phyloP scores from a whole-genome alignment of 2,329 filamentous ascomycete species.

The Talaromyces sp. region DNA sequence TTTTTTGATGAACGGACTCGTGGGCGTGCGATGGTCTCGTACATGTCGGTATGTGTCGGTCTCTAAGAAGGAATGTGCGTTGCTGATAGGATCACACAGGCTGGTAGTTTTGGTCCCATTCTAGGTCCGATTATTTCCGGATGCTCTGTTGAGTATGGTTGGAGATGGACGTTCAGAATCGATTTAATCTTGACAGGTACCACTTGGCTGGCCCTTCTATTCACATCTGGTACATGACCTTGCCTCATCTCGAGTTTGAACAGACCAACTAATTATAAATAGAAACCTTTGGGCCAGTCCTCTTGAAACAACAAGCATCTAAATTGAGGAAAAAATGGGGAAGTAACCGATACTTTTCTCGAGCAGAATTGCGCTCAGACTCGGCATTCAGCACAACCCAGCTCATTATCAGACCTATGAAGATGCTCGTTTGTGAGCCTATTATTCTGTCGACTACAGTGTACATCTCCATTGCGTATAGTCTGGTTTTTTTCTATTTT shows the following conservation, averaged over 20 bases:
- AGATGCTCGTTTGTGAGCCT: constrained; percentile 70
- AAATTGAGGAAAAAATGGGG: background rate
- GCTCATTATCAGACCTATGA: constrained; percentile 67
- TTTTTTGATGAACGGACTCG: constrained; percentile 28
- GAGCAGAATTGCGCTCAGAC: constrained; percentile 60
- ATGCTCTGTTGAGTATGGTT: constrained; percentile 30
- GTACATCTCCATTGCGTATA: constrained; percentile 70
- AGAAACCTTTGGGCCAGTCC: constrained; percentile 10
- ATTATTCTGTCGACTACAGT: constrained; percentile 68
- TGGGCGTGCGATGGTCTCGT: constrained; percentile 26
- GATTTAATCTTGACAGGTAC: constrained; percentile 59
- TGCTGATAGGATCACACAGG: background rate
- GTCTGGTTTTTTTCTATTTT: constrained; percentile 70
- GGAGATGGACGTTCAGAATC: constrained; percentile 51
- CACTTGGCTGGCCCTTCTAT: background rate
- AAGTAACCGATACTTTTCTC: constrained; percentile 46
- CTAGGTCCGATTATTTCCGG: constrained; percentile 39
- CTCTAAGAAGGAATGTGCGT: background rate
- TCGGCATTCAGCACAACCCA: constrained; percentile 61
- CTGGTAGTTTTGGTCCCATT: constrained; percentile 29
- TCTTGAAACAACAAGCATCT: constrained; percentile 5
- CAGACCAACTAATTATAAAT: background rate
- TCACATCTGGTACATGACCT: constrained; percentile 26
- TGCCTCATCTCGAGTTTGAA: too few relatives aligned
- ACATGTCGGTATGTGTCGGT: constrained; percentile 26